A percentile compares a stretch with the other conserved stretches of the same genome.
phyloP scores from a whole-genome alignment of 2,329 filamentous ascomycete species.

The Venturia effusa region DNA sequence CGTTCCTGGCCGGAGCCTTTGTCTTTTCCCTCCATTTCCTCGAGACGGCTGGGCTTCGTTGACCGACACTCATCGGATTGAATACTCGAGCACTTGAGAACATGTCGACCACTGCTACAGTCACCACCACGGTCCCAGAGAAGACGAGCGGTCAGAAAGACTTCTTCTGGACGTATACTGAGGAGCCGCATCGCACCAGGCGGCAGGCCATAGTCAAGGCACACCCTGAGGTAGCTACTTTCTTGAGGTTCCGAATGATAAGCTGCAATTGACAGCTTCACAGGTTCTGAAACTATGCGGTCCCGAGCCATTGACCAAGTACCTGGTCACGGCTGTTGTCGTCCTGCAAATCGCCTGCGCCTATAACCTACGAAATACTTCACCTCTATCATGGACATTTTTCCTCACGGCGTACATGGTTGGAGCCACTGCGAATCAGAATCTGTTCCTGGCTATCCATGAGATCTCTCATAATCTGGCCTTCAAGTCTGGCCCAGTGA shows the following conservation, averaged over 20 bases:
- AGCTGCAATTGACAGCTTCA: slow-evolving; percentile 8
- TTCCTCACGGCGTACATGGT: slow-evolving; percentile 81
- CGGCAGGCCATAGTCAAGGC: slow-evolving; percentile 94
- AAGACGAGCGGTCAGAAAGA: slow-evolving; percentile 33
- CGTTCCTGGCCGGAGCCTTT: neutral
- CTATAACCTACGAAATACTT: slow-evolving; percentile 62
- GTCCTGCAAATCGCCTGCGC: slow-evolving; percentile 68
- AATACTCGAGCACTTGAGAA: neutral
- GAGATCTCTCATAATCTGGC: slow-evolving; percentile 98
- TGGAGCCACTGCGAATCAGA: slow-evolving; percentile 94
- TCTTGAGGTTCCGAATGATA: slow-evolving; percentile 1
- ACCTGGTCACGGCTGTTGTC: slow-evolving; percentile 76
- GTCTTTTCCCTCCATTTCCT: neutral
- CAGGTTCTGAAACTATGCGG: slow-evolving; percentile 96
- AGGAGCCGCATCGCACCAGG: slow-evolving; percentile 88
- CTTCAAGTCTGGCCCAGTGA: slow-evolving; percentile 69
- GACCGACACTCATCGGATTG: neutral
- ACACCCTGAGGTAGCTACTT: slow-evolving; percentile 67
- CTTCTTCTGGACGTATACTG: slow-evolving; percentile 99
- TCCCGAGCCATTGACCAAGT: slow-evolving; percentile 91
- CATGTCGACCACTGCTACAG: slow-evolving; percentile 9
- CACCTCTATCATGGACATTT: slow-evolving; percentile 76
- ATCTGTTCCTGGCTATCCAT: slow-evolving; percentile 95
- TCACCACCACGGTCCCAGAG: slow-evolving; percentile 3
- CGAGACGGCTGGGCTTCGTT: neutral